Evolutionary conservation across 2,329 filamentous ascomycete species (phyloP), one percentile per base, ranked within the genome.

Genomic region (Truncatella angustata): DNA sequence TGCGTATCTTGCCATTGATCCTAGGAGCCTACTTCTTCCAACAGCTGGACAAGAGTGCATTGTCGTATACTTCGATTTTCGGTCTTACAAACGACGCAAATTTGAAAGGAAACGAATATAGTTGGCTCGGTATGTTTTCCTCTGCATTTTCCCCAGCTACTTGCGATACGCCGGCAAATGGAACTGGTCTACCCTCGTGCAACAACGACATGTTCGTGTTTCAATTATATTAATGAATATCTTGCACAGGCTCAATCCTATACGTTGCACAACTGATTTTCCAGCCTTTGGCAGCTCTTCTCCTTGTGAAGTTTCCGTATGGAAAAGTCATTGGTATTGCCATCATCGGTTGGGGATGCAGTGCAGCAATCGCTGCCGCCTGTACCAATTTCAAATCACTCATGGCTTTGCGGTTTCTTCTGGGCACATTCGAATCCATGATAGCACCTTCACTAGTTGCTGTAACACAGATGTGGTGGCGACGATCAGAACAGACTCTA

Each of bases 201-300:
- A n/a, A n/a, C n/a, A n/a, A n/a, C n/a, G n/a, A n/a, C n/a, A n/a
- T n/a, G n/a, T n/a, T n/a, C n/a, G n/a, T n/a, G n/a, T n/a, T n/a
- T n/a, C n/a, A 44, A 44, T 7, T 5, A 28, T 5, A 28, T 28
- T 30, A n/a, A 21, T 28, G 5, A 44, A 4, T 26, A 7, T 11
- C 4, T 10, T 16, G 9, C 6, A 12, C 45, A 50, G 47, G 47
- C 2, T 50, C 47, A 2, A 77, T 86, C 48, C 69, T 86, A 12
- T 86, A 81, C 59, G 67, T 84, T n/a, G 80, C 80, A 1, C 80
- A 84, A 60, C 72, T 85, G 7, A 67, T 81, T 11, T 78, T 82
- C 70, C 81, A 85, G 58, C 78, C 80, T 1, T 66, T 80, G 0
- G 73, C 80, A 4, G 79, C 81, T 0, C 73, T 73, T 51, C 59